Conservation (phyloP, 2,329 filamentous ascomycete species). For the Torrubiellomyces zombiae region DNA sequence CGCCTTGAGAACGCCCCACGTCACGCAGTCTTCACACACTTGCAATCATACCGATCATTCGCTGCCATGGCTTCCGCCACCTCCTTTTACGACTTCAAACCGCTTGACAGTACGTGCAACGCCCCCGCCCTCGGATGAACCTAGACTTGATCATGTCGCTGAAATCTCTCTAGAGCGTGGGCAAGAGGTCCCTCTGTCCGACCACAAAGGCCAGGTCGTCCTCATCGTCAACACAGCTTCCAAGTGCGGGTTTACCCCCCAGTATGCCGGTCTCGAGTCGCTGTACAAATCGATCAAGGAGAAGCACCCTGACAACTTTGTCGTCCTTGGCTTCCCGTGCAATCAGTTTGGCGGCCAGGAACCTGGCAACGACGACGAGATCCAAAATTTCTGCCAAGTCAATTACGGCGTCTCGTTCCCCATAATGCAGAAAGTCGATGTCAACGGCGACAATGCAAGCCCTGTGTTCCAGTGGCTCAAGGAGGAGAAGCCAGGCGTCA, state of each 20-base stretch:
- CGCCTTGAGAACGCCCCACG: too few species aligned
- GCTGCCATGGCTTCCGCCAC: constrained; percentile 23
- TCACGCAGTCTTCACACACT: too few species aligned
- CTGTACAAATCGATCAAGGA: constrained; percentile 66
- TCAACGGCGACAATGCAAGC: constrained; percentile 71
- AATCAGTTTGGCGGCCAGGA: constrained; percentile 94
- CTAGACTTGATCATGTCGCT: not conserved
- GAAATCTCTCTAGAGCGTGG: constrained; percentile 41
- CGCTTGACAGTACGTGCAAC: constrained; percentile 48
- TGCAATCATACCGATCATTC: constrained; percentile 3
- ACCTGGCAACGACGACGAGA: constrained; percentile 65
- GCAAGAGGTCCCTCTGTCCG: constrained; percentile 47
- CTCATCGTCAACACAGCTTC: constrained; percentile 95
- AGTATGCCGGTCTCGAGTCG: constrained; percentile 80
- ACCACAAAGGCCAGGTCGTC: constrained; percentile 81
- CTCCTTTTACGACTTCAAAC: constrained; percentile 68
- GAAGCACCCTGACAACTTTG: constrained; percentile 58
- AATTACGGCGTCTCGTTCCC: constrained; percentile 91
- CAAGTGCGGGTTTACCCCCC: constrained; percentile 97
- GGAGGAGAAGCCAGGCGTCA: constrained; percentile 57
- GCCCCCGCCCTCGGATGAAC: not conserved
- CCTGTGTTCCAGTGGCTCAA: constrained; percentile 52
- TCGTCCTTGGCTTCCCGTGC: constrained; percentile 90
- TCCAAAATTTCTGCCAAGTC: constrained; percentile 71
- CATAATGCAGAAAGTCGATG: constrained; percentile 79